Conservation (phyloP, 2,329 filamentous ascomycete species). For the Ophiobolus disseminans region DNA sequence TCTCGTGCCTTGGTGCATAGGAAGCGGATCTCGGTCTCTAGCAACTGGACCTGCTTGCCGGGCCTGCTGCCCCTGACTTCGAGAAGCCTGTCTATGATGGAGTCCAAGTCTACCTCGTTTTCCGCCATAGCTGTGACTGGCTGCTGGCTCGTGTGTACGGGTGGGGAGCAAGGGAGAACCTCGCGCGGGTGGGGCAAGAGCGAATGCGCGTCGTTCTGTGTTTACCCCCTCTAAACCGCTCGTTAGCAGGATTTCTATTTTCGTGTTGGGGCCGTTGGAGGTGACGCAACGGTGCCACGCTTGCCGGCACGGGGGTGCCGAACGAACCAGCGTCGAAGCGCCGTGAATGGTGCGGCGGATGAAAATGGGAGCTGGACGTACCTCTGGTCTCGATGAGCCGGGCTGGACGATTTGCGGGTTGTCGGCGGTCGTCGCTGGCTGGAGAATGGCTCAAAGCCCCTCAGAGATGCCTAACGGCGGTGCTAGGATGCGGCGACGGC, state of each 20-base stretch:
- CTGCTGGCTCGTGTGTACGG: slow-evolving; percentile 30
- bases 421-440: slow-evolving; percentile 34
- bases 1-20: slow-evolving; percentile 98
- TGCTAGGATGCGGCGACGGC: slow-evolving; percentile 44
- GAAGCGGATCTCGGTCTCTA: slow-evolving; percentile 95
- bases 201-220: slow-evolving; percentile 33
- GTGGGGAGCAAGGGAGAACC: slow-evolving; percentile 42
- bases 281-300: slow-evolving; percentile 21
- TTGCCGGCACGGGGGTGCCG: slow-evolving; percentile 21
- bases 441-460: slow-evolving; percentile 51
- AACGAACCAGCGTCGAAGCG: slow-evolving; percentile 10
- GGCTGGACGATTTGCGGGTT: slow-evolving; percentile 22
- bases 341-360: slow-evolving; percentile 5
- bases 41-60: slow-evolving; percentile 96
- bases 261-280: slow-evolving; percentile 12
- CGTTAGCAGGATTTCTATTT: slow-evolving; percentile 29
- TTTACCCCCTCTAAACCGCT: slow-evolving; percentile 23
- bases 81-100: slow-evolving; percentile 97
- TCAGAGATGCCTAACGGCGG: slow-evolving; percentile 46
- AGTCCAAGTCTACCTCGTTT: slow-evolving; percentile 97
- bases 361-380: slow-evolving; percentile 26
- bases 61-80: slow-evolving; percentile 97
- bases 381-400: slow-evolving; percentile 38
- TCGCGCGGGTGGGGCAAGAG: slow-evolving; percentile 41
- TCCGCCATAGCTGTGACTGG: slow-evolving; percentile 70